Evolutionary conservation across 257 asterid genomes (phyloP), one percentile per base, ranked within the genome.

Genomic region (Rhazya stricta): DNA sequence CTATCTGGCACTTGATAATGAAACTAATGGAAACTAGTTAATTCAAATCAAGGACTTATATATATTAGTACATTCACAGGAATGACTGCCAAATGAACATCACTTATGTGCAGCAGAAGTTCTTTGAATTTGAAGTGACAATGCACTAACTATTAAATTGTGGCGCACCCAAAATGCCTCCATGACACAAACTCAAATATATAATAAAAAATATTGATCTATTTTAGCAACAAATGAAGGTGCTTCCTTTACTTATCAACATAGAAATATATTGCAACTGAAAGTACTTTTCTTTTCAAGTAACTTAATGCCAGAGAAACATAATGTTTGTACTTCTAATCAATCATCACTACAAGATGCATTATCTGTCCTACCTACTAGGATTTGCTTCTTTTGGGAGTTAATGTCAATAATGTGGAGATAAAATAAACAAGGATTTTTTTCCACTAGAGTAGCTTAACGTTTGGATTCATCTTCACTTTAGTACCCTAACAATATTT

Each of bases 111-210:
- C 9, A 16, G n/a, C 16, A 29, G 1, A 3, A 30, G 60, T 4
- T 56, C 37, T 67, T 29, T 9, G 48, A 11, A 56, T 41, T 21
- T 29, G 7, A 50, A 19, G 13, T 18, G n/a, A 19, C 54, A n/a
- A 73, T 54, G 72, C 73, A 78, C 25, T 48, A 61, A 27, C 42
- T 70, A 42, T 69, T 68, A 73, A 63, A 78, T 23, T 66, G 71
- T 23, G 48, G 42, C 73, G 63, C 50, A 76, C 50, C 67, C 65
- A 73, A 75, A 80, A 48, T 36, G 43, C 21, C 23, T 36, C 4
- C 36, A 34, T 41, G 16, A 34, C 10, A 43, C 45, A n/a, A 74
- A 21, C 72, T 29, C 9, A 43, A 13, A 42, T 29, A 43, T 69
- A 60, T 7, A 60, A 1, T 19, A 11, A 36, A 15, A 61, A 34